Conservation (phyloP, 1,284 basidiomycete species). For the Cryptococcus amylolentus region DNA sequence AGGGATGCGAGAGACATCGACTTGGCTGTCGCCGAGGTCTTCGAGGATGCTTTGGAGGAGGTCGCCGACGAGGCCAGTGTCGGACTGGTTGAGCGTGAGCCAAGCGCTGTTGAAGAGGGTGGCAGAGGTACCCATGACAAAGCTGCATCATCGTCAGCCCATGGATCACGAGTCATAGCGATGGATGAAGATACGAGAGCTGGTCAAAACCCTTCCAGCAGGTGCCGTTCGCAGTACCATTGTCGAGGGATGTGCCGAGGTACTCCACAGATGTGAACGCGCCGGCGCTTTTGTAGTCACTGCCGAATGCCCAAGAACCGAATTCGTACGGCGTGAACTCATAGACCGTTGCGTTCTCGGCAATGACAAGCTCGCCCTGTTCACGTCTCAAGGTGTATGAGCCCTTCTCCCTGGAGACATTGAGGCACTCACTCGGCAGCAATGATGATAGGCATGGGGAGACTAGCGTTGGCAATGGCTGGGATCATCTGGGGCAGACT, state of each 20-base stretch:
- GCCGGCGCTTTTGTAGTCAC: slow-evolving; percentile 31
- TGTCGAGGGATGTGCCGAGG: slow-evolving; percentile 42
- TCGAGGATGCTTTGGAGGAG: slow-evolving; percentile 24
- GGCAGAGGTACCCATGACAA: slow-evolving; percentile 49
- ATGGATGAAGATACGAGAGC: slow-evolving; percentile 22
- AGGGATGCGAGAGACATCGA: slow-evolving; percentile 51
- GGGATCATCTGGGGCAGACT: slow-evolving; percentile 24
- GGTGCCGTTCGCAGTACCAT: slow-evolving; percentile 41
- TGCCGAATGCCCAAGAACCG: slow-evolving; percentile 52
- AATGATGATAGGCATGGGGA: slow-evolving; percentile 52
- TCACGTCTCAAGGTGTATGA: slow-evolving; percentile 24
- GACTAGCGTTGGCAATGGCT: slow-evolving; percentile 30
- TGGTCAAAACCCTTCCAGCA: slow-evolving; percentile 50
- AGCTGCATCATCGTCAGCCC: slow-evolving; percentile 19
- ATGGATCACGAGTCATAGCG: not conserved
- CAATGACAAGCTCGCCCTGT: slow-evolving; percentile 47
- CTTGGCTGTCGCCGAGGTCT: slow-evolving; percentile 40
- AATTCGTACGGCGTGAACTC: slow-evolving; percentile 54
- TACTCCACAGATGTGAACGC: slow-evolving; percentile 47
- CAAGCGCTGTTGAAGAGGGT: slow-evolving; percentile 46
- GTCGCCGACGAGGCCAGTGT: slow-evolving; percentile 37
- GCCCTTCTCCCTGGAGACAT: slow-evolving; percentile 14
- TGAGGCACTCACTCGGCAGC: slow-evolving; percentile 47
- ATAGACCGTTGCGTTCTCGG: slow-evolving; percentile 51
- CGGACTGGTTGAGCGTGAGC: slow-evolving; percentile 31